Evolutionary conservation across 768 basidiomycete species (phyloP).

Genomic region (Tylopilus balloui): DNA sequence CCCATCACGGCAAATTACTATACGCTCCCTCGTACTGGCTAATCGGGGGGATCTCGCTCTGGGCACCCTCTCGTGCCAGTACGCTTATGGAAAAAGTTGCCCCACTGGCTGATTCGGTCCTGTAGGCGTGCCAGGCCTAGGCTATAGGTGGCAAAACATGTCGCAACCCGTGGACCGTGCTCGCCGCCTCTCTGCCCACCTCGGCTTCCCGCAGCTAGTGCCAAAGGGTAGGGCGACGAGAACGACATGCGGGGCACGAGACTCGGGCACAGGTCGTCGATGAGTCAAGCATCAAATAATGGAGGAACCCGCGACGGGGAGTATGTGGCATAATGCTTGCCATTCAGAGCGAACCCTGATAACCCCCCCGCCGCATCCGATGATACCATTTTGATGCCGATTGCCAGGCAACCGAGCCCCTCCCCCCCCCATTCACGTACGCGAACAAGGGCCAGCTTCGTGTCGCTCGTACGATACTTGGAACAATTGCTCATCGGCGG

Average conservation of each 20-base stretch:
- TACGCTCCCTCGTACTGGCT: constrained; percentile 4
- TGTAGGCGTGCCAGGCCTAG: constrained; percentile 1
- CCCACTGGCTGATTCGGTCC: constrained; percentile 4
- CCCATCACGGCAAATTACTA: constrained; percentile 12
- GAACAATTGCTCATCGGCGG: background rate
- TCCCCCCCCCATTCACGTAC: too few species aligned
- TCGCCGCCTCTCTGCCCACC: background rate
- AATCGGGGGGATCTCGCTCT: constrained; percentile 10
- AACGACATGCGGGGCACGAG: too few species aligned
- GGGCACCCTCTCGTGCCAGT: constrained; percentile 17
- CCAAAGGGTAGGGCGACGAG: too few species aligned
- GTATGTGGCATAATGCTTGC: background rate
- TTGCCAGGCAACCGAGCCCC: constrained; percentile 21
- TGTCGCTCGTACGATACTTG: background rate
- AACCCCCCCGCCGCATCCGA: constrained; percentile 2
- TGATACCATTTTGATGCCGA: constrained; percentile 17
- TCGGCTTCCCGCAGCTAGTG: background rate
- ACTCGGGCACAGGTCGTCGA: background rate
- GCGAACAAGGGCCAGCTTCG: constrained; percentile 4
- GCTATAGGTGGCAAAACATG: constrained; percentile 5
- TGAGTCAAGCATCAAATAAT: too few species aligned
- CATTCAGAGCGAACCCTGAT: constrained; percentile 4
- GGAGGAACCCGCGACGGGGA: background rate
- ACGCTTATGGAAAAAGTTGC: constrained; percentile 11
- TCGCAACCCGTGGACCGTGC: background rate